Percentiles rank a stretch among this genome's conserved stretches.
phyloP scores from a whole-genome alignment of 2,329 filamentous ascomycete genomes.

The Sporothrix globosa region DNA sequence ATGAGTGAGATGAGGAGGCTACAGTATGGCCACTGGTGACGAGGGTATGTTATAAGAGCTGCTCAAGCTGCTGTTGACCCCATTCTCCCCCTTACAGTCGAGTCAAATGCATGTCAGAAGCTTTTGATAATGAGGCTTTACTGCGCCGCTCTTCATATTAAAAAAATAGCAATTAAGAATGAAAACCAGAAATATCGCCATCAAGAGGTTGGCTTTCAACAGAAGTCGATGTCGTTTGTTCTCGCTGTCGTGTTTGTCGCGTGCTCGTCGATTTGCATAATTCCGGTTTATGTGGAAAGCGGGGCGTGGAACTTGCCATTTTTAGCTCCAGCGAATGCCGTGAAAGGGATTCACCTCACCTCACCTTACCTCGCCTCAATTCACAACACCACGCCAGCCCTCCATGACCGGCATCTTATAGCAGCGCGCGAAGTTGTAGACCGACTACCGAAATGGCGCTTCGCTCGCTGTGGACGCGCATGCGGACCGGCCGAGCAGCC shows the following conservation, averaged over 20 bases:
- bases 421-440: background rate
- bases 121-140: background rate
- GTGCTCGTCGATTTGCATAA: slow-evolving; percentile 3
- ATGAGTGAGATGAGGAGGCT: background rate
- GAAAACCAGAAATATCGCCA: background rate
- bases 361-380: background rate
- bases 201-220: no score
- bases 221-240: no score
- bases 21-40: no score
- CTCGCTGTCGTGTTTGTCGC: no score
- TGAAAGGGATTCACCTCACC: slow-evolving; percentile 24
- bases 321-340: slow-evolving; percentile 19
- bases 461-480: slow-evolving; percentile 32
- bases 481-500: slow-evolving; percentile 24
- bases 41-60: background rate
- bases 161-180: background rate
- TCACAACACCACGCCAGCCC: background rate
- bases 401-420: slow-evolving; percentile 24
- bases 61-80: background rate
- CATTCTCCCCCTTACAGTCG: background rate
- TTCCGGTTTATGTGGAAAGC: background rate
- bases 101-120: background rate
- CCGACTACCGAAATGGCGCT: slow-evolving; percentile 22
- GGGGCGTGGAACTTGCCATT: slow-evolving; percentile 12
- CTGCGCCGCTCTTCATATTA: background rate